These are phyloP conservation scores for Lithospermum erythrorhizon DNA, from an alignment of 257 asterid species.

Conservation along the genomic window DNA sequence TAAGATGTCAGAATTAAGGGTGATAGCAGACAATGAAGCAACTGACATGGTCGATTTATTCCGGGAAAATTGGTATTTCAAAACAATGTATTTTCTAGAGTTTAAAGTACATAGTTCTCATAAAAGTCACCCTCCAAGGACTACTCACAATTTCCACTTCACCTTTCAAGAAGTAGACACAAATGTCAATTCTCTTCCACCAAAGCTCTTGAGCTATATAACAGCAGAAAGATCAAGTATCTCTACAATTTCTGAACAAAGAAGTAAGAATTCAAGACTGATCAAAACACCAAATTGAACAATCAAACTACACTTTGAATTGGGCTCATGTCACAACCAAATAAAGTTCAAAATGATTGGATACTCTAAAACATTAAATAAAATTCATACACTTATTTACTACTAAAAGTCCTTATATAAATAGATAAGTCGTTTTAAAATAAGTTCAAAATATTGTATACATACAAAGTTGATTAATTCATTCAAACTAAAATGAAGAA, in stretches of 20 bases:
- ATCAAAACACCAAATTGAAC: conserved; percentile 17
- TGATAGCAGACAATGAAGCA: conserved; percentile 58
- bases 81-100: conserved; percentile 16
- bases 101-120: conserved; percentile 11
- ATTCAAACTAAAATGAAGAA: too few relatives aligned
- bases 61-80: conserved; percentile 4
- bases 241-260: conserved; percentile 10
- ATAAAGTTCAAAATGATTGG: conserved; percentile 3
- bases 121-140: conserved; percentile 4
- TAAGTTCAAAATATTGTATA: too few relatives aligned
- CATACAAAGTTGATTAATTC: too few relatives aligned
- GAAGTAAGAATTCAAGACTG: neutral
- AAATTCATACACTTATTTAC: conserved; percentile 4
- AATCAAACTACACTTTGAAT: conserved; percentile 15
- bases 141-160: conserved; percentile 18
- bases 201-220: conserved; percentile 16
- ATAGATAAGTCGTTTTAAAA: too few relatives aligned
- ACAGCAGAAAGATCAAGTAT: conserved; percentile 21
- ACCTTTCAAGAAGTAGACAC: conserved; percentile 10
- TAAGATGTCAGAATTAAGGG: conserved; percentile 45
- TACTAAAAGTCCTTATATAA: conserved; percentile 16
- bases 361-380: conserved; percentile 3
- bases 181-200: conserved; percentile 10
- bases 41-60: conserved; percentile 47
- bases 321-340: conserved; percentile 14